Conservation (phyloP, 495 filamentous ascomycete genomes). For the Xylaria sp. region DNA sequence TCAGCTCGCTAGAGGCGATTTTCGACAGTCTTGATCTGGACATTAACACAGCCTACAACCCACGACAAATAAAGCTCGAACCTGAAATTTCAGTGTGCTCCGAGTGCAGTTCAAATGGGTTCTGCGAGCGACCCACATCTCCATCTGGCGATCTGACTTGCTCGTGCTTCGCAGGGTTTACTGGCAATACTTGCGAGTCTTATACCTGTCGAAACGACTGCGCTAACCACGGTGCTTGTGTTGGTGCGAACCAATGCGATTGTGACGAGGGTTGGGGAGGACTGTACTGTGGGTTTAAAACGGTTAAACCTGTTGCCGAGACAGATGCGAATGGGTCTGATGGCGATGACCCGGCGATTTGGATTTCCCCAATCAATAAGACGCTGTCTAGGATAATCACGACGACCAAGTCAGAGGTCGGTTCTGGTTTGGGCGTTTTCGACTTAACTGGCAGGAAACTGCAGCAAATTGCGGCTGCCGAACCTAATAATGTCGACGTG, state of each 20-base stretch:
- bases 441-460: slow-evolving; percentile 43
- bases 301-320: slow-evolving; percentile 39
- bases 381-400: slow-evolving; percentile 44
- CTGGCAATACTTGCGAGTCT: slow-evolving; percentile 28
- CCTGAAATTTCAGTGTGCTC: slow-evolving; percentile 23
- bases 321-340: slow-evolving; percentile 44
- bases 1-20: slow-evolving; percentile 36
- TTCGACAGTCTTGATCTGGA: slow-evolving; percentile 31
- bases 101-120: slow-evolving; percentile 36
- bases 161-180: slow-evolving; percentile 41
- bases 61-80: slow-evolving; percentile 27
- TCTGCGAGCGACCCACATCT: slow-evolving; percentile 22
- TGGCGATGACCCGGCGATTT: slow-evolving; percentile 47
- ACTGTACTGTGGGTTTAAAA: slow-evolving; percentile 43
- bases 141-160: slow-evolving; percentile 24
- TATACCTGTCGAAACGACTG: slow-evolving; percentile 42
- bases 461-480: slow-evolving; percentile 35
- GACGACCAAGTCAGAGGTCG: slow-evolving; percentile 41
- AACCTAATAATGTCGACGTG: slow-evolving; percentile 49
- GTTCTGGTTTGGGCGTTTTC: slow-evolving; percentile 43
- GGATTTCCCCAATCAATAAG: slow-evolving; percentile 42
- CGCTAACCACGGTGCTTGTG: slow-evolving; percentile 39
- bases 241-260: slow-evolving; percentile 40
- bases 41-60: slow-evolving; percentile 38
- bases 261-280: slow-evolving; percentile 43